Evolutionary conservation across 306 rosid species (phyloP).

Genomic region (Inga leiocalycina): DNA sequence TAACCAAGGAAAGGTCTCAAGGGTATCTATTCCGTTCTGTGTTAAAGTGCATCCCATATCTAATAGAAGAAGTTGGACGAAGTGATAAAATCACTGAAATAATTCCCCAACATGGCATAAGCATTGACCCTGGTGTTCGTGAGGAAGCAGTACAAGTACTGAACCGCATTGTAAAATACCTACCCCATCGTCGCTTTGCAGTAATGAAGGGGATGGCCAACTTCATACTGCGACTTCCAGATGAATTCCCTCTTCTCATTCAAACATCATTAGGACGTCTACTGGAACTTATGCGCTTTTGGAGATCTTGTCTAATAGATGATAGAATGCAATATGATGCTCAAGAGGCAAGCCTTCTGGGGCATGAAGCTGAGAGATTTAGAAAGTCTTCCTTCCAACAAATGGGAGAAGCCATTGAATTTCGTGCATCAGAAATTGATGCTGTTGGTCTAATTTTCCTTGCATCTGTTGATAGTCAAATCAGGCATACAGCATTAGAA

Average conservation of each 20-base stretch:
- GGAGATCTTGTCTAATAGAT: conserved; percentile 95
- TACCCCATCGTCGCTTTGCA: conserved; percentile 96
- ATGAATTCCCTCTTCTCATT: conserved; percentile 98
- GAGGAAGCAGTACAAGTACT: conserved; percentile 98
- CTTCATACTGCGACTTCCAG: conserved; percentile 90
- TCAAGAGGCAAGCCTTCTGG: conserved; percentile 51
- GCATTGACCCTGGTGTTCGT: conserved; percentile 99
- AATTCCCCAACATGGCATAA: conserved; percentile 99
- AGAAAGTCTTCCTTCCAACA: conserved; percentile 77
- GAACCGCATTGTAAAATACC: conserved; percentile 86
- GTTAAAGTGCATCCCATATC: conserved; percentile 95
- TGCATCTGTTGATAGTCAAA: conserved; percentile 95
- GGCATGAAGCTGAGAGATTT: conserved; percentile 63
- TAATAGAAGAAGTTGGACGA: conserved; percentile 98
- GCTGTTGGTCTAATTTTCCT: conserved; percentile 99
- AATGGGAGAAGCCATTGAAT: conserved; percentile 77
- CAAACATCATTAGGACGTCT: conserved; percentile 96
- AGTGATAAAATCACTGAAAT: conserved; percentile 97
- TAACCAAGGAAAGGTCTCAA: conserved; percentile 97
- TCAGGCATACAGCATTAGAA: conserved; percentile 93
- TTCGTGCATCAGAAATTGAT: conserved; percentile 92
- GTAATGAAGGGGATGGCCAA: conserved; percentile 98
- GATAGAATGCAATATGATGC: conserved; percentile 72
- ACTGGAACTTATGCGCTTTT: conserved; percentile 96
- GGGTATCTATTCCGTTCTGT: conserved; percentile 95